phyloP scores from a whole-genome alignment of 768 basidiomycete genomes.

The Leccinum truebloodii region DNA sequence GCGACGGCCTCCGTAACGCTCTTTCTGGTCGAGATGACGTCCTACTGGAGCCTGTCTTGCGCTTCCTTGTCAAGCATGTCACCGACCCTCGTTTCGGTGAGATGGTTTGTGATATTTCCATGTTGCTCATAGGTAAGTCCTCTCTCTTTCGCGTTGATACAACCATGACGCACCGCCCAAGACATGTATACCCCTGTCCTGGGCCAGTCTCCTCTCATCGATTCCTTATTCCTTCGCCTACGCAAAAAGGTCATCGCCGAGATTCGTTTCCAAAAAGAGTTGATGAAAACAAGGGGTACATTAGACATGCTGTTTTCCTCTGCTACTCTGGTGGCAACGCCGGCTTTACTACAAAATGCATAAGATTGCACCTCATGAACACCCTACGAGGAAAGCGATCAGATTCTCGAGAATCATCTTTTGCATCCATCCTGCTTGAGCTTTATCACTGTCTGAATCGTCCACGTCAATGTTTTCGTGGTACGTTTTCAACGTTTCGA shows the following conservation, averaged over 20 bases:
- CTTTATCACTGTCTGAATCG: slow-evolving; percentile 33
- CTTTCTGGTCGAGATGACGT: slow-evolving; percentile 92
- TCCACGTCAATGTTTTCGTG: slow-evolving; percentile 71
- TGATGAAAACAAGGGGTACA: slow-evolving; percentile 80
- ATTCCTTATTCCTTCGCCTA: slow-evolving; percentile 78
- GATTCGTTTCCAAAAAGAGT: slow-evolving; percentile 83
- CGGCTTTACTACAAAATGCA: slow-evolving; percentile 16
- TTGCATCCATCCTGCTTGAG: slow-evolving; percentile 49
- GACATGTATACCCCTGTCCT: slow-evolving; percentile 91
- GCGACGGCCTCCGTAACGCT: slow-evolving; percentile 85
- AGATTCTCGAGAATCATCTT: slow-evolving; percentile 70
- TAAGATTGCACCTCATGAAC: slow-evolving; percentile 21
- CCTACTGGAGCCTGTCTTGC: slow-evolving; percentile 87
- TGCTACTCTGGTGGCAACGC: slow-evolving; percentile 37
- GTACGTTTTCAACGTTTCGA: slow-evolving; percentile 69
- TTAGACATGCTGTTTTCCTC: slow-evolving; percentile 87
- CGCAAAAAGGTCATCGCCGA: slow-evolving; percentile 85
- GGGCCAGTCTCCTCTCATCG: slow-evolving; percentile 94
- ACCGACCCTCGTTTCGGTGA: slow-evolving; percentile 92
- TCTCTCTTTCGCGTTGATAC: neutral
- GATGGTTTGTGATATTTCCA: slow-evolving; percentile 78
- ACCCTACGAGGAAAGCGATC: slow-evolving; percentile 57
- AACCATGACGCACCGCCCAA: slow-evolving; percentile 33
- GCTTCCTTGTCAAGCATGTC: slow-evolving; percentile 80
- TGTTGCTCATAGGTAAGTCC: slow-evolving; percentile 77